phyloP scores from a whole-genome alignment of 2,329 filamentous ascomycete genomes.

The Penicillium sp. region DNA sequence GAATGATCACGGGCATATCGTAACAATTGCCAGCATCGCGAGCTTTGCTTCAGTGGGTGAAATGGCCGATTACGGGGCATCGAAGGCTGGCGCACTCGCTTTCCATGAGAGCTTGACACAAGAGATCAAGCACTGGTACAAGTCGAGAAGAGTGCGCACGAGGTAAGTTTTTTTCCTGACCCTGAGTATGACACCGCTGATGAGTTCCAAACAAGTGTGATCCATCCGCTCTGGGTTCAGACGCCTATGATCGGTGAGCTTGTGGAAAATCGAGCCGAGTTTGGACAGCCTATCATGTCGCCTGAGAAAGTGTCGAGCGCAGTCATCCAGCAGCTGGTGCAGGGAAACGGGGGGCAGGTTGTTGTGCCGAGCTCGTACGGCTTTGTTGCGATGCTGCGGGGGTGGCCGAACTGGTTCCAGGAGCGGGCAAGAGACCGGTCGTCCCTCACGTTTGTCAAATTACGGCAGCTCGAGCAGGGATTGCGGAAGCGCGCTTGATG shows the following conservation, averaged over 20 bases:
- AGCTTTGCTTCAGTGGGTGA: constrained; percentile 53
- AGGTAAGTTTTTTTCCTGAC: constrained; percentile 28
- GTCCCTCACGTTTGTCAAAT: constrained; percentile 29
- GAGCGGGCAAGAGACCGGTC: constrained; percentile 39
- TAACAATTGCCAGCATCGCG: constrained; percentile 60
- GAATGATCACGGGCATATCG: constrained; percentile 59
- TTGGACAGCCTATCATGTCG: constrained; percentile 41
- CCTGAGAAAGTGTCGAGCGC: constrained; percentile 50
- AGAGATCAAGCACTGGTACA: constrained; percentile 42
- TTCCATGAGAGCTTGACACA: constrained; percentile 55
- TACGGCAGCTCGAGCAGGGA: constrained; percentile 26
- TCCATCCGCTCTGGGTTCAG: constrained; percentile 50
- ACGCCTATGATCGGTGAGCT: constrained; percentile 52
- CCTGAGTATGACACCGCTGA: background rate
- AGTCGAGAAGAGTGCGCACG: constrained; percentile 43
- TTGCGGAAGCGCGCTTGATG: too few relatives aligned
- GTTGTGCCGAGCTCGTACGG: constrained; percentile 50
- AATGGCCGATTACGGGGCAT: constrained; percentile 58
- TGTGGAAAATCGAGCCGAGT: constrained; percentile 32
- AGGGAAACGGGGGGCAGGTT: constrained; percentile 54
- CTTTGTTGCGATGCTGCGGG: constrained; percentile 32
- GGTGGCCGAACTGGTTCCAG: constrained; percentile 53
- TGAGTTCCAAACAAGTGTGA: constrained; percentile 26
- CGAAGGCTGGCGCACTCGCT: constrained; percentile 57
- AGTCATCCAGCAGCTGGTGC: constrained; percentile 56